phyloP scores from a whole-genome alignment of 176 grass and related monocot genomes.

The Aegilops umbellulata region DNA sequence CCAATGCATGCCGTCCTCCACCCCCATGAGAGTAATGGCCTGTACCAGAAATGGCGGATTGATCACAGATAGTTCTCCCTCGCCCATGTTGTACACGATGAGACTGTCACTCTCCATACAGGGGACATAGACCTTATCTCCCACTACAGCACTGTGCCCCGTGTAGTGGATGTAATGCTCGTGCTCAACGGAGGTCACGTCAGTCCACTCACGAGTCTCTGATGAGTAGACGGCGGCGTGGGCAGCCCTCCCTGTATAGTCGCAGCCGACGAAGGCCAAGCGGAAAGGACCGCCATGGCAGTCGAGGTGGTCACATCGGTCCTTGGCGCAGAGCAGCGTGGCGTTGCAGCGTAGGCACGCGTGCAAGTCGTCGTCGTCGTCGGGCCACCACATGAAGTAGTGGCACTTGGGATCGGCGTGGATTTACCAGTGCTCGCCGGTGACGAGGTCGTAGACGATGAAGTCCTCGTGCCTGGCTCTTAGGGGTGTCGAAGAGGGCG shows the following conservation, averaged over 20 bases:
- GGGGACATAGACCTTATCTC: neutral
- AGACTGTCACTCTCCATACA: neutral
- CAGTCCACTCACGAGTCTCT: neutral
- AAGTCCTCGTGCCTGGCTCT: neutral
- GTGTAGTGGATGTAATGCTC: neutral
- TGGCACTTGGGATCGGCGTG: neutral
- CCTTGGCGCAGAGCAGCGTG: neutral
- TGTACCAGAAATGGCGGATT: neutral
- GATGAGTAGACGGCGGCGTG: neutral
- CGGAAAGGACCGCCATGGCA: neutral
- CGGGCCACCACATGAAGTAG: neutral
- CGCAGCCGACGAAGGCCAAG: neutral
- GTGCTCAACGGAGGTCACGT: neutral
- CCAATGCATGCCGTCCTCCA: neutral
- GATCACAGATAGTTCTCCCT: neutral
- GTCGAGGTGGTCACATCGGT: neutral
- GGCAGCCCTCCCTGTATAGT: neutral
- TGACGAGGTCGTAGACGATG: neutral
- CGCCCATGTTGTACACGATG: neutral
- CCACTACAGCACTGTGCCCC: neutral
- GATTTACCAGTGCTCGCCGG: neutral
- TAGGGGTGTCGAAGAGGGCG: neutral
- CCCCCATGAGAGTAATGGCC: neutral
- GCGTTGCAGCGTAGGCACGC: neutral
- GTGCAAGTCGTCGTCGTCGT: neutral